Base-by-base conservation (phyloP, 768 basidiomycete species). In the Suillus americanus region DNA sequence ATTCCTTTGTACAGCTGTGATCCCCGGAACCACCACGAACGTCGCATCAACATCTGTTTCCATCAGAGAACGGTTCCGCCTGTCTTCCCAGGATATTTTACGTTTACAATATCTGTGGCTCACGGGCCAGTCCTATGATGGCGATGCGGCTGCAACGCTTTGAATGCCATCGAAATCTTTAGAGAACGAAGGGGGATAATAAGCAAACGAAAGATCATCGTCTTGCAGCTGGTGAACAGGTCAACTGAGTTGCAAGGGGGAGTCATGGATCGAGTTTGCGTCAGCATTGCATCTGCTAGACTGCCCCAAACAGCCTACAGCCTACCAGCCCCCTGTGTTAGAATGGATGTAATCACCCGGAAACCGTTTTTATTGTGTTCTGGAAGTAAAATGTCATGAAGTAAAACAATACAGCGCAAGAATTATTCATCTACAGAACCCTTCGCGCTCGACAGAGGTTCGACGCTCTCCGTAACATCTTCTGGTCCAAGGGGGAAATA, bases 401-500 rank as follows among this genome's bases (percentile, higher is more conserved):
- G 37, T 60, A 14, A 35, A 60, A n/a, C 0, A 9, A 28, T n/a
- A 18, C 18, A 61, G 16, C 13, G 23, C 25, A 20, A 9, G 20
- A 25, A 33, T 33, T n/a, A 60, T 16, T 62, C 3, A 18, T 59
- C 13, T 37, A 66, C 55, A 50, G 18, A 20, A 61, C 10, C 28
- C 37, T 56, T 30, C 30, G 28, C n/a, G 3, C 54, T 35, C 35
- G 23, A 18, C 30, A 50, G 20, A 60, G 6, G 16, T 33, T 23
- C 37, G 5, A 33, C 18, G 23, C 33, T 35, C 9, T 50, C 33
- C n/a, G 25, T 14, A 20, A 35, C 18, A 57, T 28, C 37, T 62
- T 38, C 37, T 18, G 61, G 5, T 60, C 37, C 25, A 13, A 68
- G 73, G 13, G 89, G 89, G 69, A 90, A 91, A 74, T 89, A 89